Evolutionary conservation across 331 rosid species (phyloP).

Genomic region (Prunus yedoensis): DNA sequence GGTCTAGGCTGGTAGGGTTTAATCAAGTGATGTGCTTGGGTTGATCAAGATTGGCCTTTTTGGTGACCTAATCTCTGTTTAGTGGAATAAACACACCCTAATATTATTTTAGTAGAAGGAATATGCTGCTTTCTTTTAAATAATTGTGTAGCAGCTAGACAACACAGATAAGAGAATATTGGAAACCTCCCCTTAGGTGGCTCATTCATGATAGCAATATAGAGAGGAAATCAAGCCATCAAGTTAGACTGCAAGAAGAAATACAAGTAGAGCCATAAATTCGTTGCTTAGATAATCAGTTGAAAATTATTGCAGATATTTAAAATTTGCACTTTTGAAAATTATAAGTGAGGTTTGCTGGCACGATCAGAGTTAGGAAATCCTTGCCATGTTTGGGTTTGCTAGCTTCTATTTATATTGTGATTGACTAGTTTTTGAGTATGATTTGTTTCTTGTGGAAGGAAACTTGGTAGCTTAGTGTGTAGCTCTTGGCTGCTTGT

Average conservation of each 20-base stretch:
- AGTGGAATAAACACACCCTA: background rate
- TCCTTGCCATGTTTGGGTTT: no score
- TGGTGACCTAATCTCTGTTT: background rate
- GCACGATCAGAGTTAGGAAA: no score
- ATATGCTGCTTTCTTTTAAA: background rate
- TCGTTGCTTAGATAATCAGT: background rate
- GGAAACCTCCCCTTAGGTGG: background rate
- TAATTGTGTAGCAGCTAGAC: background rate
- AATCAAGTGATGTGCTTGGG: background rate
- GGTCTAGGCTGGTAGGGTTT: background rate
- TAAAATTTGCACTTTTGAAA: no score
- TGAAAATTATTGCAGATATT: background rate
- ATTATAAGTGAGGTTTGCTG: no score
- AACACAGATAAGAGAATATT: background rate
- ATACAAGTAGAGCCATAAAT: background rate
- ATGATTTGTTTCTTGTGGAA: no score
- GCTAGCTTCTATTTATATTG: no score
- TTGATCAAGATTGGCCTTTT: background rate
- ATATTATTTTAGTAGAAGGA: background rate
- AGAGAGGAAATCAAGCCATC: background rate
- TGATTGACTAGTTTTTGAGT: no score
- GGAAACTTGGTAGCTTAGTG: no score
- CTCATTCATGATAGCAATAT: background rate
- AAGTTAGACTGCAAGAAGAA: background rate
- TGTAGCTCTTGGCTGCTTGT: no score